Base-by-base conservation (phyloP, 768 basidiomycete genomes). In the Boletus reticulatus region DNA sequence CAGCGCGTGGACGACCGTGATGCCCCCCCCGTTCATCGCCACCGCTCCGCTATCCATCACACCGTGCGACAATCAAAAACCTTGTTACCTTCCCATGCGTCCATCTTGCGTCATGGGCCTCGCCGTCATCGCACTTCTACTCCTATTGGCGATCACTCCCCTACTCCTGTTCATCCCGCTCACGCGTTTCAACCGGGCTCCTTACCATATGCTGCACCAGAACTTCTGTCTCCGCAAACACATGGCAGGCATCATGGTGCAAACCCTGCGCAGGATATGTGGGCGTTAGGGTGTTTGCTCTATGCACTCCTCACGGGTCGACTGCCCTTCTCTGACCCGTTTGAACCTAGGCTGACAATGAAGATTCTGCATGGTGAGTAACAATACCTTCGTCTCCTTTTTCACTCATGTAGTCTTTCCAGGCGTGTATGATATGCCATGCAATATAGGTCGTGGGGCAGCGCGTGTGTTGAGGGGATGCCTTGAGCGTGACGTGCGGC, bases 271-370 rank as follows among this genome's bases (percentile, higher is more conserved):
- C 92, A 94, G 66, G 97, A 99, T 60, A 86, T 98, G 29, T 99
- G 97, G 97, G 94, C 97, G 0, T 75, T 98, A 3, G 97, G 97
- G 0, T 85, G 94, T 52, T 80, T 97, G 59, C 83, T 99, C 2
- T 92, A 94, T 67, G 85, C 88, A 9, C 77, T 99, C 2, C 79
- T 98, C 19, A 86, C 85, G 0, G 94, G 94, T 4, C 76, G 78
- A n/a, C 76, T 98, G 8, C 97, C 97, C 0, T 98, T 98, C 69
- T 74, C 68, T 34, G 96, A 99, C 71, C 75, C 88, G 0, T 99
- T 91, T 64, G 96, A 99, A 70, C 94, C 94, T 1, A 77, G 96
- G 34, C 71, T 98, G 54, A 88, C 92, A 49, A 87, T 93, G 82
- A 95, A 95, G 72, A 96, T 99, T 55, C 67, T 96, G 9, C 84